Evolutionary conservation across 2,329 filamentous ascomycete genomes (phyloP).

Genomic region (Cladophialophora chaetospira): DNA sequence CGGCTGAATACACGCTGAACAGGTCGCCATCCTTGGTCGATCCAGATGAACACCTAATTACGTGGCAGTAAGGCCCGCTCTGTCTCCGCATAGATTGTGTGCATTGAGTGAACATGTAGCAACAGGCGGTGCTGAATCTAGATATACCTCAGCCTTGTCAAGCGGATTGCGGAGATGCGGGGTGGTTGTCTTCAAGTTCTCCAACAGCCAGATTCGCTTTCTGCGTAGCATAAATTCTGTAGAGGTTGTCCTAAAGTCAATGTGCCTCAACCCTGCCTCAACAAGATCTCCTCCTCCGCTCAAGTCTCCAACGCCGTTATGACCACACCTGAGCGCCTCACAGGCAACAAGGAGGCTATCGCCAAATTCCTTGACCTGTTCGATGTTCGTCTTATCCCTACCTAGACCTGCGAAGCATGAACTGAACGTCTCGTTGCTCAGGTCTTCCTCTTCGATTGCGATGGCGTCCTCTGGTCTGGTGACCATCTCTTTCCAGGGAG

Average conservation of each 20-base stretch:
- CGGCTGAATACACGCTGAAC: too few species aligned
- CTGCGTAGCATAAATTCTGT: too few species aligned
- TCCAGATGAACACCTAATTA: too few species aligned
- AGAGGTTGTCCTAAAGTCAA: too few species aligned
- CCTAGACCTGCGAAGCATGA: neutral
- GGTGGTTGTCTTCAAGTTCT: neutral
- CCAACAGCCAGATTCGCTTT: neutral
- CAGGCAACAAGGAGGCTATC: conserved; percentile 75
- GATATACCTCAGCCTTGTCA: too few species aligned
- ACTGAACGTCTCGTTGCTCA: conserved; percentile 42
- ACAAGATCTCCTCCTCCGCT: neutral
- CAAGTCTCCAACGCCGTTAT: conserved; percentile 21
- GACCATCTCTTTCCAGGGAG: conserved; percentile 84
- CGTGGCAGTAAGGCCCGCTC: too few species aligned
- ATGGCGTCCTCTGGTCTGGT: conserved; percentile 97
- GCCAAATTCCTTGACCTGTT: conserved; percentile 85
- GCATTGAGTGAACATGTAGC: neutral
- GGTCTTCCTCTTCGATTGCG: conserved; percentile 95
- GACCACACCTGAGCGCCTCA: conserved; percentile 62
- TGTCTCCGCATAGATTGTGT: too few species aligned
- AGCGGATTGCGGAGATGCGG: neutral
- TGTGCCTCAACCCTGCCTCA: too few species aligned
- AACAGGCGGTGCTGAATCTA: too few species aligned
- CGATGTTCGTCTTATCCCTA: conserved; percentile 62
- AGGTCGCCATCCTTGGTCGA: too few species aligned